phyloP scores from a whole-genome alignment of 371 early-diverging fungal genomes.

The Circinella umbellata region DNA sequence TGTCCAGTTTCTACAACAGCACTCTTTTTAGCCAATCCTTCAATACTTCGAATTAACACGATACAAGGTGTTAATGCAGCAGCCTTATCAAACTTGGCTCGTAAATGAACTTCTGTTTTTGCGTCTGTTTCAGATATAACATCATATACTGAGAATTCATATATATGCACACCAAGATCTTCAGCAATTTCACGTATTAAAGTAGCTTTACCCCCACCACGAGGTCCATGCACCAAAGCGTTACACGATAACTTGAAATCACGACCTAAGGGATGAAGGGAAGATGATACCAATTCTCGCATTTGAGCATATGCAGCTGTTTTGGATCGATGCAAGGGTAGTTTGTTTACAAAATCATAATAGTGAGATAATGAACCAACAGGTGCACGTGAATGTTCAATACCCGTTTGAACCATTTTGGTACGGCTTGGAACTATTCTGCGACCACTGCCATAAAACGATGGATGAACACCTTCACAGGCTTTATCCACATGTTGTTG shows the following conservation, averaged over 20 bases:
- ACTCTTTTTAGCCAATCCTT: conserved; percentile 77
- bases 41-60: conserved; percentile 77
- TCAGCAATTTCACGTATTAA: conserved; percentile 69
- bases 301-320: conserved; percentile 44
- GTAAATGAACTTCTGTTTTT: conserved; percentile 75
- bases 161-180: conserved; percentile 76
- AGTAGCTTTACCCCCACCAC: conserved; percentile 86
- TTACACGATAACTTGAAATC: conserved; percentile 75
- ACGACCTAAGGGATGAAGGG: conserved; percentile 75
- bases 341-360: conserved; percentile 33
- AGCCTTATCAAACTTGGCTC: conserved; percentile 80
- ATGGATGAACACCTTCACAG: conserved; percentile 33
- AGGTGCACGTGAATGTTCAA: conserved; percentile 68
- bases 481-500: not conserved
- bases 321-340: conserved; percentile 36
- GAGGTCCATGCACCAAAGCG: conserved; percentile 77
- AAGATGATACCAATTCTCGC: conserved; percentile 65
- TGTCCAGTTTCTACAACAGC: conserved; percentile 72
- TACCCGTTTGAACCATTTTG: conserved; percentile 69
- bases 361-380: conserved; percentile 43
- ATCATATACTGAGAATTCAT: conserved; percentile 77
- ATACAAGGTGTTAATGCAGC: conserved; percentile 82
- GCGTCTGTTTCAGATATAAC: conserved; percentile 80
- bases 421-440: conserved; percentile 64
- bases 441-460: conserved; percentile 48